phyloP scores from a whole-genome alignment of 148 eudicot species.

The Limonium bicolor region DNA sequence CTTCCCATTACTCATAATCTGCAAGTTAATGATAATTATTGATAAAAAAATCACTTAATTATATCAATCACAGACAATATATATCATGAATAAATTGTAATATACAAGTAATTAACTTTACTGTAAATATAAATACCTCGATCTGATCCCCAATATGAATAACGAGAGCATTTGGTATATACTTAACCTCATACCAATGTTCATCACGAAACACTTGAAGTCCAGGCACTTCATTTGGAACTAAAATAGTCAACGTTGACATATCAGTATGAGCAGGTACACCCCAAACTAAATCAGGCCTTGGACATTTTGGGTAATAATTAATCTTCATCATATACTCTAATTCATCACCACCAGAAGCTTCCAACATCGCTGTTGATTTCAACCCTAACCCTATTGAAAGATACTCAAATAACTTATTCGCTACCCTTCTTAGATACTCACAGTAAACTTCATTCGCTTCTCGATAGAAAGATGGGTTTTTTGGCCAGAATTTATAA shows the following conservation, averaged over 20 bases:
- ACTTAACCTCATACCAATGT: conserved; percentile 54
- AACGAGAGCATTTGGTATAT: conserved; percentile 67
- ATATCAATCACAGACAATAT: no score
- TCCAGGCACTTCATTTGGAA: conserved; percentile 60
- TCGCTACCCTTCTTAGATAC: conserved; percentile 21
- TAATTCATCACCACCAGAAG: conserved; percentile 40
- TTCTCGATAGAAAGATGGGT: conserved; percentile 29
- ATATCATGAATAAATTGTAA: no score
- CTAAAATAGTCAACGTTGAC: conserved; percentile 44
- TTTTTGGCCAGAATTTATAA: conserved; percentile 27
- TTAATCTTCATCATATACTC: conserved; percentile 49
- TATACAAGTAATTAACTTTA: no score
- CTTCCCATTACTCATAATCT: conserved; percentile 45
- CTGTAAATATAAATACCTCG: no score
- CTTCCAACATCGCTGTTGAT: conserved; percentile 19
- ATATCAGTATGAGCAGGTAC: conserved; percentile 57
- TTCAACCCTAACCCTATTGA: conserved; percentile 47
- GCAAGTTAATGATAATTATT: no score
- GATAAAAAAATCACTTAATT: no score
- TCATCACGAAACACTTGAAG: conserved; percentile 55
- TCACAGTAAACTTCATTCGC: conserved; percentile 44
- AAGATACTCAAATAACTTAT: conserved; percentile 31
- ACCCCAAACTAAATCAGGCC: conserved; percentile 65
- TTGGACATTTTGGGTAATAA: conserved; percentile 75
- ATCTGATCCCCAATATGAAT: conserved; percentile 80